Percentiles rank a stretch among this genome's conserved stretches.
Evolutionary conservation across 768 basidiomycete genomes (phyloP).

Genomic region (Tremella fuciformis): DNA sequence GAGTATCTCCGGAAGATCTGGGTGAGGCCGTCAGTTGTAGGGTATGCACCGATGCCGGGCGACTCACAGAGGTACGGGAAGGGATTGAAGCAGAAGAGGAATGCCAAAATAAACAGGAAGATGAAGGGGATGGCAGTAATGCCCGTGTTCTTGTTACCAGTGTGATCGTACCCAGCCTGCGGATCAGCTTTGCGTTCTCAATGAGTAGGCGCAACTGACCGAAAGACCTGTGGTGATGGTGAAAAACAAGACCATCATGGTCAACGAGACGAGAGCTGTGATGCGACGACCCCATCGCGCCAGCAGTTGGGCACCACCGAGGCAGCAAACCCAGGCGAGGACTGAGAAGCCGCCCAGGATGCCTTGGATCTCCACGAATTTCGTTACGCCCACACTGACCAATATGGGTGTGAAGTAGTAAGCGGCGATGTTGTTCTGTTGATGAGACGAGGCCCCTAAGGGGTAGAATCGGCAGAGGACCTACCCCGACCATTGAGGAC

Average conservation of each 20-base stretch:
- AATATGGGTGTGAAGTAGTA: constrained; percentile 55
- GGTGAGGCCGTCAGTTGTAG: not conserved
- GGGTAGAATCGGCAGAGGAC: not conserved
- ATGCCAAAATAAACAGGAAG: constrained; percentile 11
- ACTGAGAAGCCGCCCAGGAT: constrained; percentile 58
- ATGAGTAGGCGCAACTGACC: not conserved
- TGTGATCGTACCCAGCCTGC: constrained; percentile 14
- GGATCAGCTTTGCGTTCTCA: not conserved
- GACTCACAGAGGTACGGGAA: constrained; percentile 19
- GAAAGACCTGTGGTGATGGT: constrained; percentile 22
- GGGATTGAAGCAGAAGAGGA: constrained; percentile 7
- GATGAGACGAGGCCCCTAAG: not conserved
- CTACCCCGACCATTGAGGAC: not conserved
- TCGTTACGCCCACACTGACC: constrained; percentile 67
- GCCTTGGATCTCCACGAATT: constrained; percentile 59
- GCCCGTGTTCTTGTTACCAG: constrained; percentile 6
- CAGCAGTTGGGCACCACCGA: constrained; percentile 17
- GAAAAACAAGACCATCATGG: constrained; percentile 19
- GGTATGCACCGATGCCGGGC: not conserved
- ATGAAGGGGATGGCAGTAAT: constrained; percentile 21
- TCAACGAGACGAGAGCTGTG: constrained; percentile 18
- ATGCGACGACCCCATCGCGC: constrained; percentile 19
- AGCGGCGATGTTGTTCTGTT: constrained; percentile 9
- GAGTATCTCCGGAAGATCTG: constrained; percentile 14
- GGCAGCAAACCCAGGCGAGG: constrained; percentile 50